phyloP scores from a whole-genome alignment of 495 filamentous ascomycete species.

The Aspergillus steynii region DNA sequence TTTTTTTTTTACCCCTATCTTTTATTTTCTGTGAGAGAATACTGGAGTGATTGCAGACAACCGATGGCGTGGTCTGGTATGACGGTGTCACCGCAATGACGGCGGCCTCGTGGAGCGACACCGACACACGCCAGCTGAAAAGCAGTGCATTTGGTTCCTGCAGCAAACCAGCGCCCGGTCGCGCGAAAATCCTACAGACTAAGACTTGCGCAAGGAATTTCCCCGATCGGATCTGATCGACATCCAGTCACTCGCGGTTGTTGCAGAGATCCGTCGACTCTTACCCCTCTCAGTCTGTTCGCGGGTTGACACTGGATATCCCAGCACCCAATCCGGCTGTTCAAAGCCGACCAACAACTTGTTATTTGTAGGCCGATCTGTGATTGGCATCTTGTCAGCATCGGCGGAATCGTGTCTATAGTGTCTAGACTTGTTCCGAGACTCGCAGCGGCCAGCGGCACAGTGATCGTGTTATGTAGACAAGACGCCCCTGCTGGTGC shows the following conservation, averaged over 20 bases:
- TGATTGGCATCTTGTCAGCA: conserved; percentile 11
- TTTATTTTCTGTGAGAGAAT: neutral
- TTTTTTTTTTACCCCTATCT: neutral
- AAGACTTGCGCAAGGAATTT: neutral
- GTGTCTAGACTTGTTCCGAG: conserved; percentile 2
- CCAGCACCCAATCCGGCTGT: neutral
- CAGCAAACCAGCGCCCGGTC: conserved; percentile 12
- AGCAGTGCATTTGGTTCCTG: conserved; percentile 7
- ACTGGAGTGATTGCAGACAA: neutral
- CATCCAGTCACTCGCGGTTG: conserved; percentile 1
- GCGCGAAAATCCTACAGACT: neutral
- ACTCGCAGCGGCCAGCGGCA: conserved; percentile 5
- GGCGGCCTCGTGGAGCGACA: neutral
- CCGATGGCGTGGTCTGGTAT: neutral
- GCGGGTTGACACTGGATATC: neutral
- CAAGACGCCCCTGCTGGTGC: neutral
- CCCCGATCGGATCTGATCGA: conserved; percentile 16
- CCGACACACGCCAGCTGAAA: conserved; percentile 9
- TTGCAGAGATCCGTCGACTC: neutral
- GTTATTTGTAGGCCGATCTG: neutral
- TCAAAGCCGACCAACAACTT: neutral
- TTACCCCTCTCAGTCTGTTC: neutral
- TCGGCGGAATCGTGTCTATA: conserved; percentile 2
- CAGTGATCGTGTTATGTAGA: conserved; percentile 4
- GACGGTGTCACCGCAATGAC: neutral